Percentiles rank a stretch among this genome's conserved stretches.
Conservation (phyloP, 371 early-diverging fungal genomes). For the Mortierella sp. region DNA sequence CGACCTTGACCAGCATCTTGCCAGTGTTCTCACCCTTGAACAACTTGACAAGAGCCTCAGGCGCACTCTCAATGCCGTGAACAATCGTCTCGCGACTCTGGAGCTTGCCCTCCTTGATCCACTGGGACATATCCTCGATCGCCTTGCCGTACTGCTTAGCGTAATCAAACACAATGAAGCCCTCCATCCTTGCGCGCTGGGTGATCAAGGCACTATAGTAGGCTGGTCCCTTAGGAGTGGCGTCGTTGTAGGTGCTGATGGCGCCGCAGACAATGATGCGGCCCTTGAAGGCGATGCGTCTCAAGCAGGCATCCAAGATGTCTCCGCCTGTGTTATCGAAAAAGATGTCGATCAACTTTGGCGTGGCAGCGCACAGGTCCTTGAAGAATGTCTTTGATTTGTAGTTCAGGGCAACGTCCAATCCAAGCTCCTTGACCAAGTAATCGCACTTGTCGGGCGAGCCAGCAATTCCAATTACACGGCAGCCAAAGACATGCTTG, state of each 20-base stretch:
- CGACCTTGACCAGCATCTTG: slow-evolving; percentile 85
- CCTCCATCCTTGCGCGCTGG: slow-evolving; percentile 71
- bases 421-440: slow-evolving; percentile 68
- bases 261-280: slow-evolving; percentile 78
- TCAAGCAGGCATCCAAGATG: slow-evolving; percentile 74
- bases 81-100: slow-evolving; percentile 73
- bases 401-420: slow-evolving; percentile 85
- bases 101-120: slow-evolving; percentile 78
- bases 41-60: slow-evolving; percentile 80
- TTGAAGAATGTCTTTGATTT: slow-evolving; percentile 57
- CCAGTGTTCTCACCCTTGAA: slow-evolving; percentile 89
- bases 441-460: slow-evolving; percentile 78
- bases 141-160: slow-evolving; percentile 68
- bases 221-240: slow-evolving; percentile 56
- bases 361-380: slow-evolving; percentile 63
- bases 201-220: slow-evolving; percentile 59
- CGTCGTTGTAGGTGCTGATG: slow-evolving; percentile 80
- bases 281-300: slow-evolving; percentile 67
- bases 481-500: slow-evolving; percentile 69
- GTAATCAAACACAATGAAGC: slow-evolving; percentile 75
- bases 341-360: slow-evolving; percentile 80
- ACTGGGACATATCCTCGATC: slow-evolving; percentile 68
- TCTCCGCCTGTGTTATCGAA: slow-evolving; percentile 85
- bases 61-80: slow-evolving; percentile 88
- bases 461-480: slow-evolving; percentile 80